Evolutionary conservation across 192 early-diverging fungal species (phyloP), one percentile per base, ranked within the genome.

Genomic region (Backusella mclennaniae): DNA sequence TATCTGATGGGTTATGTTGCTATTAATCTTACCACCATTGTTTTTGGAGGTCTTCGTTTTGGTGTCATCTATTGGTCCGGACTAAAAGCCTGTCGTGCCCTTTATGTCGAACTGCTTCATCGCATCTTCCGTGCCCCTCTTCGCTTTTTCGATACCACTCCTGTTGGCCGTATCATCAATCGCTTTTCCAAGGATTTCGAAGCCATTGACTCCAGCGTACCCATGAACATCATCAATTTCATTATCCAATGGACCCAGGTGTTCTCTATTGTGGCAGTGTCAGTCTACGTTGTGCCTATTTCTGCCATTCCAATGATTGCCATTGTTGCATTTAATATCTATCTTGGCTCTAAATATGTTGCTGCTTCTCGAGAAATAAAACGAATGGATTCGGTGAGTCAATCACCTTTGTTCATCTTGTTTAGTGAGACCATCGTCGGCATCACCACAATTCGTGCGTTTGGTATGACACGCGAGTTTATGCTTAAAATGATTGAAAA

Each of bases 151-250:
- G 95, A 96, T 78, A 89, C 90, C 15, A 93, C 92, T 8, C 95
- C 96, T 1, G 84, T 94, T 15, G 95, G 95, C 21, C 90, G 93
- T 23, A 90, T 97, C 21, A 88, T 96, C 77, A 98, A 96, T 82
- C 86, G 97, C 35, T 96, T 95, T 76, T 91, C 93, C 9, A 92
- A 93, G 53, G 95, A 98, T 81, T 91, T 97, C 78, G 91, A 91
- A 46, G 85, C 89, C 2, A 82, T 97, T 71, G 95, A 97, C 76
- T 86, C 86, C 8, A 66, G 46, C 2, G 79, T 91, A 63, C 84
- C 89, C 39, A 78, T 83, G 29, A 77, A 79, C 42, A 76, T 92
- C 46, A 80, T 80, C 35, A 84, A 75, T 53, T 89, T 89, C 49
- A 9, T 90, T 41, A 35, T 66, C 17, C 77, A 90, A 66, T 49